Percentiles rank a stretch among this genome's conserved stretches.
Conservation (phyloP, 2,329 filamentous ascomycete genomes). For the Coniella lustricola region DNA sequence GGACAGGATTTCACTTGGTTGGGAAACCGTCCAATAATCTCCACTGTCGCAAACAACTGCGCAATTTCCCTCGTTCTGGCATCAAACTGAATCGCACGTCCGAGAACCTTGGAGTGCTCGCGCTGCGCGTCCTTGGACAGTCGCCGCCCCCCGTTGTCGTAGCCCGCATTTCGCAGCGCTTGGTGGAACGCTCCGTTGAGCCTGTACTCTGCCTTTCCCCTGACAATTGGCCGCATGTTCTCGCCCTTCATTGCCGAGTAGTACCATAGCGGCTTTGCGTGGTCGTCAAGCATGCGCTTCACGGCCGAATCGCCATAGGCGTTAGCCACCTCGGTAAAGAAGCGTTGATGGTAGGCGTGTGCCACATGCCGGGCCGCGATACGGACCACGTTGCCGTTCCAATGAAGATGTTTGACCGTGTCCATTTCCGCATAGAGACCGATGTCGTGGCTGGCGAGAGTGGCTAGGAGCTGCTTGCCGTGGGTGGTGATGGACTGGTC, state of each 20-base stretch:
- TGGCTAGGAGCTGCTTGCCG: neutral
- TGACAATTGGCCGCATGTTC: neutral
- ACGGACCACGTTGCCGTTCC: neutral
- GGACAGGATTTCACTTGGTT: conserved; percentile 1
- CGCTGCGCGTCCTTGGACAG: neutral
- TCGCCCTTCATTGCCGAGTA: neutral
- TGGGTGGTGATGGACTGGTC: neutral
- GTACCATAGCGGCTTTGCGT: conserved; percentile 10
- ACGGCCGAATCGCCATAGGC: conserved; percentile 5
- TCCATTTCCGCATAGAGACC: conserved; percentile 2
- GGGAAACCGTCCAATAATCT: conserved; percentile 7
- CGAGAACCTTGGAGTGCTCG: neutral
- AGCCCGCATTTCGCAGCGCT: conserved; percentile 20
- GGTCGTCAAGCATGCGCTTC: conserved; percentile 4
- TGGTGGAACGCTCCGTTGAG: conserved; percentile 16
- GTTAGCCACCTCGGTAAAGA: conserved; percentile 1
- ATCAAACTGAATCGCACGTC: neutral
- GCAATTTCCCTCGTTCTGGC: neutral
- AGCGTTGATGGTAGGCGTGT: neutral
- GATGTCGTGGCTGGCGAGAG: conserved; percentile 2
- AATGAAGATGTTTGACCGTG: neutral
- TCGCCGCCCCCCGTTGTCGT: conserved; percentile 17
- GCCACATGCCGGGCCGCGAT: conserved; percentile 1
- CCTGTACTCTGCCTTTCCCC: conserved; percentile 7
- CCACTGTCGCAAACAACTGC: conserved; percentile 18